These are phyloP conservation scores for Sporothrix brasiliensis DNA, from an alignment of 2,329 filamentous ascomycete genomes.

Conservation along the genomic window DNA sequence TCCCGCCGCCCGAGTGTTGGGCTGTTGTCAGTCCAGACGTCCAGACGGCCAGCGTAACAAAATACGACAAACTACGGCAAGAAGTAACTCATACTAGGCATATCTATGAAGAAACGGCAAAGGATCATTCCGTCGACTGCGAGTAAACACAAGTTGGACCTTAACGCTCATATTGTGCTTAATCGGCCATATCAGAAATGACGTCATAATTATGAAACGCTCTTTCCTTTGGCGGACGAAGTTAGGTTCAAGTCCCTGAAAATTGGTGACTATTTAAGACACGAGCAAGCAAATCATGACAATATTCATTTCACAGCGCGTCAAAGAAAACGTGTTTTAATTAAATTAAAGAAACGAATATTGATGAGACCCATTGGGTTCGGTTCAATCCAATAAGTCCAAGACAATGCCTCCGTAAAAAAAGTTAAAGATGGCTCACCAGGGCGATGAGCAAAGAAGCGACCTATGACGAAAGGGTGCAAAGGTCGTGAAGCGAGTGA, in stretches of 20 bases:
- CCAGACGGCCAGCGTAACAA: background rate
- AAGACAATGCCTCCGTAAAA: constrained; percentile 14
- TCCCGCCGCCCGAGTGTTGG: background rate
- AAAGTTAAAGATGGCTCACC: background rate
- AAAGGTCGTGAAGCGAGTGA: background rate
- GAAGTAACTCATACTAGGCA: too few species aligned
- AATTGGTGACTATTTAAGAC: too few species aligned
- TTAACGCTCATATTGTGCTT: background rate
- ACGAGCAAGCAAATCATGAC: background rate
- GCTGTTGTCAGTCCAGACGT: background rate
- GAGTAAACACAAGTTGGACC: background rate
- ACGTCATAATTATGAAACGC: background rate
- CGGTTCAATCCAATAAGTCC: constrained; percentile 19
- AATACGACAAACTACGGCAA: background rate
- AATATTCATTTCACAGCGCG: background rate
- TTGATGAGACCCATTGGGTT: background rate
- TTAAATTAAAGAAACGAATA: background rate
- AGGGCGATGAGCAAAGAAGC: background rate
- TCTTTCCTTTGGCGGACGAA: background rate
- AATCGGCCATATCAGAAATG: background rate
- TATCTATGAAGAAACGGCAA: too few species aligned
- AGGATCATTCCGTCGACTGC: background rate
- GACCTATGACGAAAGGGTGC: background rate
- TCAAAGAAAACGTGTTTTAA: background rate
- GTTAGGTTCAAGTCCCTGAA: background rate